Evolutionary conservation across 2,329 filamentous ascomycete genomes (phyloP), one percentile per base, ranked within the genome.

Genomic region (Grosmannia clavigera): DNA sequence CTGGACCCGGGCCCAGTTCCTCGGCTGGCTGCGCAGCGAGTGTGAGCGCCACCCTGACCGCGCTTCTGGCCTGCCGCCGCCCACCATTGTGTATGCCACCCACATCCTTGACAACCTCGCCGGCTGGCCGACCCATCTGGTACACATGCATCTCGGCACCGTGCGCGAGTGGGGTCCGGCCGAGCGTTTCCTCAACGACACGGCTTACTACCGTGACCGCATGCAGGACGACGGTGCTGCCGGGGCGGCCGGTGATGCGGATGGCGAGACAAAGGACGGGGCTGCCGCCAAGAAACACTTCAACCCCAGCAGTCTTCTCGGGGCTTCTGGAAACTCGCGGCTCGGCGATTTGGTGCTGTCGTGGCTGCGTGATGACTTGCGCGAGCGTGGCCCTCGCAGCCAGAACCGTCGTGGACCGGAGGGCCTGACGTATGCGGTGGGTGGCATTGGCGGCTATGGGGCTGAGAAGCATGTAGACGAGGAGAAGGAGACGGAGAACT

Each of bases 61-160:
- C 29, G 59, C 19, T 5, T 16, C 22, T 38, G 16, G 58, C 40
- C 25, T 57, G 40, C 55, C 55, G 55, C 60, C 60, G 48, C 63
- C 92, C 70, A 96, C 94, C 5, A 89, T 99, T 67, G 91, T 99
- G 35, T 99, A 99, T 71, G 94, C 94, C 9, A 99, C 94, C 16
- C 94, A 99, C 73, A 96, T 99, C 64, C 75, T 99, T 66, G 94
- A 99, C 70, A 96, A 97, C 71, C 76, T 99, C 57, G 91, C 91
- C 0, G 85, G 86, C 25, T 99, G 94, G 94, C 94, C 94, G 7
- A 95, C 89, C 1, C 92, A 99, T 74, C 78, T 99, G 46, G 92
- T 95, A 57, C 92, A 97, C 71, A 96, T 99, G 92, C 87, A 91
- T 70, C 72, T 96, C 55, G 94, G 94, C 33, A 83, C 80, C 63